Percentiles rank a stretch among this genome's conserved stretches.
Conservation (phyloP, 257 asterid species). For the Nicotiana undulata region DNA sequence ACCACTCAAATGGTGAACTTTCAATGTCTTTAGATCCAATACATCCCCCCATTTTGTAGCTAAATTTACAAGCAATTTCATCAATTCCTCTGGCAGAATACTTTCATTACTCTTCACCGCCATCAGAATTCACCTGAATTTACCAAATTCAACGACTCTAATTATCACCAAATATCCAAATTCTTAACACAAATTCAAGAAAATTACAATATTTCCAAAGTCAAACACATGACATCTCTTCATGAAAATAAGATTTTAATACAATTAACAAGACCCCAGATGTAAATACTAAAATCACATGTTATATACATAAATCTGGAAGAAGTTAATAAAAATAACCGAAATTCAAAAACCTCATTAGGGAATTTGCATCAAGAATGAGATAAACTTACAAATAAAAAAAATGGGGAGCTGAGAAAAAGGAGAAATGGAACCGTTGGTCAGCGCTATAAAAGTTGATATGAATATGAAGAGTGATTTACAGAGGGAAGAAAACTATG, state of each 20-base stretch:
- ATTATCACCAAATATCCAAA: neutral
- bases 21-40: conserved; percentile 32
- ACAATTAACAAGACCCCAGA: neutral
- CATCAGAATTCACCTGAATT: conserved; percentile 26
- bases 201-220: neutral
- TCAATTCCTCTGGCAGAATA: conserved; percentile 49
- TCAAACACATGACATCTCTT: neutral
- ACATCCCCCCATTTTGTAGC: conserved; percentile 68
- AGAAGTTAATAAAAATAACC: neutral
- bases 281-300: neutral
- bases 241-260: neutral
- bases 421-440: neutral
- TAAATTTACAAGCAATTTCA: conserved; percentile 34
- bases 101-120: conserved; percentile 62
- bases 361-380: neutral
- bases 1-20: conserved; percentile 57
- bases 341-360: neutral
- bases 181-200: neutral
- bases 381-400: neutral
- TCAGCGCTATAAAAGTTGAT: neutral
- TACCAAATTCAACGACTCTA: neutral
- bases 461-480: neutral
- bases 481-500: conserved; percentile 1
- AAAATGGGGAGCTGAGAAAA: neutral
- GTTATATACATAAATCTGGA: neutral